Conservation (phyloP, 768 basidiomycete genomes). For the Omphalotus guepiniiformis region DNA sequence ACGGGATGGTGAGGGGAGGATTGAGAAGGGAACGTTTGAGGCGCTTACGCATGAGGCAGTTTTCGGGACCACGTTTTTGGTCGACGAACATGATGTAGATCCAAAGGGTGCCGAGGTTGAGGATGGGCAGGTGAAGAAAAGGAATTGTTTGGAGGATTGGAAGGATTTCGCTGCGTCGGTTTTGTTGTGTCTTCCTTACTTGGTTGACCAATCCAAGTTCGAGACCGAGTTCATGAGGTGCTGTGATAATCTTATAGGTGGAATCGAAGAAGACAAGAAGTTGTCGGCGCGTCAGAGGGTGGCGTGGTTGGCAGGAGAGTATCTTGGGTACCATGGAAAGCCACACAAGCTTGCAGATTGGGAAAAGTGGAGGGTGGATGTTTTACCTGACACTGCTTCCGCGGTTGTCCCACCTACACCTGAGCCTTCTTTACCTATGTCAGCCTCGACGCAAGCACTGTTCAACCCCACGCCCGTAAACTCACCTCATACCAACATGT, state of each 20-base stretch:
- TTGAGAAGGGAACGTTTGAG: slow-evolving; percentile 70
- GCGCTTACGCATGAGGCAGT: slow-evolving; percentile 79
- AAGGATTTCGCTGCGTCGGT: slow-evolving; percentile 59
- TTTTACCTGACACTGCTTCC: slow-evolving; percentile 39
- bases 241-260: slow-evolving; percentile 59
- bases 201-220: slow-evolving; percentile 52
- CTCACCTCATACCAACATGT: slow-evolving; percentile 33
- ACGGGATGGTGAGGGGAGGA: slow-evolving; percentile 30
- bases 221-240: slow-evolving; percentile 69
- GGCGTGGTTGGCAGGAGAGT: slow-evolving; percentile 62
- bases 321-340: slow-evolving; percentile 52
- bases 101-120: slow-evolving; percentile 14
- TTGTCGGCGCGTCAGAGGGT: slow-evolving; percentile 43
- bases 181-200: slow-evolving; percentile 54
- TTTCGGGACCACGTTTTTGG: slow-evolving; percentile 66
- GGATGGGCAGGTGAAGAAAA: slow-evolving; percentile 17
- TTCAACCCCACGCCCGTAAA: slow-evolving; percentile 45
- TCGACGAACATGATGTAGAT: slow-evolving; percentile 12
- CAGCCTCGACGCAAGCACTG: slow-evolving; percentile 51
- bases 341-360: slow-evolving; percentile 51
- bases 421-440: slow-evolving; percentile 35
- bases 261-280: slow-evolving; percentile 41
- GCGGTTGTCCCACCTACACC: slow-evolving; percentile 22
- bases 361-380: slow-evolving; percentile 53
- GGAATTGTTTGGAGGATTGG: slow-evolving; percentile 37